phyloP scores from a whole-genome alignment of 1,284 basidiomycete genomes.

The Microbotryum violaceum region DNA sequence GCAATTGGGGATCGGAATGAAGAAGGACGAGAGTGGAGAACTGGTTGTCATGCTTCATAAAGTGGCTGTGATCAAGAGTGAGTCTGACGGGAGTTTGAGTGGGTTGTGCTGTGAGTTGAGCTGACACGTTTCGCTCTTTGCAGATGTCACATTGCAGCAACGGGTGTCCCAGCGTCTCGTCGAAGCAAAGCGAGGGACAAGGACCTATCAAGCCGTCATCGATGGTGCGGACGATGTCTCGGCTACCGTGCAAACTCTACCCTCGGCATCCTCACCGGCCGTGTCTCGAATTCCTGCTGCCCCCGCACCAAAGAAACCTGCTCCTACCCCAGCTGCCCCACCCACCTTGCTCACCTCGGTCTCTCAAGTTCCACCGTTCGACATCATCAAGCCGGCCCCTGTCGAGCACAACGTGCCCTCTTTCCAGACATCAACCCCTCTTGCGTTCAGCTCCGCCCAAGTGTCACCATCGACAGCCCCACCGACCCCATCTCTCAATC shows the following conservation, averaged over 20 bases:
- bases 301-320: background rate
- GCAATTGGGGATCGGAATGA: constrained; percentile 36
- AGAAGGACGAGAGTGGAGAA: constrained; percentile 15
- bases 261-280: constrained; percentile 1
- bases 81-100: constrained; percentile 29
- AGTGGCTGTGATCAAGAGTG: constrained; percentile 18
- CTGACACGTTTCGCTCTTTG: constrained; percentile 35
- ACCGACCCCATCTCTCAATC: background rate
- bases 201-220: constrained; percentile 63
- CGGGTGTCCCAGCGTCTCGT: constrained; percentile 54
- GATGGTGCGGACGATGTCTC: constrained; percentile 53
- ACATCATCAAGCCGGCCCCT: background rate
- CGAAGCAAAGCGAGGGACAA: constrained; percentile 58
- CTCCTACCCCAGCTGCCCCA: background rate
- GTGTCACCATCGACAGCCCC: background rate
- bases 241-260: background rate
- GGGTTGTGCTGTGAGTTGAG: constrained; percentile 51
- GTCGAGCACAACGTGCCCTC: background rate
- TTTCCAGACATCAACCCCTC: background rate
- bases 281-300: background rate
- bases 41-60: constrained; percentile 29
- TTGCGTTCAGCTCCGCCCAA: background rate
- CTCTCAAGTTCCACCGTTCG: background rate
- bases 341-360: background rate
- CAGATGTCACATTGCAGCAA: constrained; percentile 30